Percentiles rank a stretch among this genome's conserved stretches.
phyloP scores from a whole-genome alignment of 495 filamentous ascomycete genomes.

The Echria macrotheca region DNA sequence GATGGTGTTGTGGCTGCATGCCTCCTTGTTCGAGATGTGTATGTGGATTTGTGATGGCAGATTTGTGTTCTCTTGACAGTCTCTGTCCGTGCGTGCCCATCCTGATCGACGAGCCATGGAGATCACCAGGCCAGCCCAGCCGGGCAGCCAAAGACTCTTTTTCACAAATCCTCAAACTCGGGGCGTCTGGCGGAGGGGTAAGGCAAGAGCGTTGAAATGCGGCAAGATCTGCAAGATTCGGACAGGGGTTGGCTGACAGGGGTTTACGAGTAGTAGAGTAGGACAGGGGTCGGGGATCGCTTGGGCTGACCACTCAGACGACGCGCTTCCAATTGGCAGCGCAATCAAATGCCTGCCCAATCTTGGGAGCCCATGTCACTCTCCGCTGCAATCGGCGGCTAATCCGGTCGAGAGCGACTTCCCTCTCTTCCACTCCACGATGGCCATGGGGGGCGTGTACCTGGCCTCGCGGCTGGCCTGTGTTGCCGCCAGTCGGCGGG shows the following conservation, averaged over 20 bases:
- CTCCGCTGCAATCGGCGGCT: conserved; percentile 1
- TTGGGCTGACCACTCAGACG: conserved; percentile 18
- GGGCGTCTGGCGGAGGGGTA: conserved; percentile 1
- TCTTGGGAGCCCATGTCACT: background rate
- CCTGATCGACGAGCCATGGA: too few species aligned
- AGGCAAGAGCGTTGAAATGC: background rate
- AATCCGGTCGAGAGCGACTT: too few species aligned
- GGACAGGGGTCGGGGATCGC: conserved; percentile 22
- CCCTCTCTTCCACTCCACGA: background rate
- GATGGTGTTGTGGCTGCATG: too few species aligned
- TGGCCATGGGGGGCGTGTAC: background rate
- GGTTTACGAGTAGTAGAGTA: conserved; percentile 20
- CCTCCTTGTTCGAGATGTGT: too few species aligned
- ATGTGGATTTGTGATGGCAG: background rate
- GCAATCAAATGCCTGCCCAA: conserved; percentile 5
- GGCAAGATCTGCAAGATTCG: conserved; percentile 1
- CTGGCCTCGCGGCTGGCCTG: background rate
- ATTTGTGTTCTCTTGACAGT: too few species aligned
- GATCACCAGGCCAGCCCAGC: too few species aligned
- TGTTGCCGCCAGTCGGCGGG: background rate
- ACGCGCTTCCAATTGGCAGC: conserved; percentile 15
- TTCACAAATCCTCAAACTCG: conserved; percentile 11
- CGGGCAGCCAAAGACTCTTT: too few species aligned
- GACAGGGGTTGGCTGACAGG: background rate
- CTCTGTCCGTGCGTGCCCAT: too few species aligned